A percentile compares a stretch with the other conserved stretches of the same genome.
Evolutionary conservation across 257 asterid genomes (phyloP).

Genomic region (Salvia splendens): DNA sequence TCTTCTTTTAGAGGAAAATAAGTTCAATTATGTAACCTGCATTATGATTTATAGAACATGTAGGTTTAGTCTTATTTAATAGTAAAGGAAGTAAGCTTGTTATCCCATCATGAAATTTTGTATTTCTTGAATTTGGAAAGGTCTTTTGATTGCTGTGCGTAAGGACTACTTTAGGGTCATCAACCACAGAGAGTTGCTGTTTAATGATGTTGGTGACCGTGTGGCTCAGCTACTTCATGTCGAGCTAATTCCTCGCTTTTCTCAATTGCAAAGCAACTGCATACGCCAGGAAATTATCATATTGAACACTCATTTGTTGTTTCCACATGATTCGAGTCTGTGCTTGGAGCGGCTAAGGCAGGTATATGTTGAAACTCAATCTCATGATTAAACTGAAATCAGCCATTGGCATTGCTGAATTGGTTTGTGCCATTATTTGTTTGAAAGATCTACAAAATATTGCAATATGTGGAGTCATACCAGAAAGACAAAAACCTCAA

Average conservation of each 20-base stretch:
- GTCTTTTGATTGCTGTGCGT: conserved; percentile 87
- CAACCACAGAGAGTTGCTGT: conserved; percentile 75
- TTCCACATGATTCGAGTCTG: conserved; percentile 89
- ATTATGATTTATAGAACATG: not conserved
- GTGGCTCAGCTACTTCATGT: conserved; percentile 95
- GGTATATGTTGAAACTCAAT: conserved; percentile 41
- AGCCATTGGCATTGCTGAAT: conserved; percentile 5
- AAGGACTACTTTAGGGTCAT: conserved; percentile 83
- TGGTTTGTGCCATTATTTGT: conserved; percentile 20
- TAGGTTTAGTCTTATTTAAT: not conserved
- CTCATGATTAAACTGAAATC: not conserved
- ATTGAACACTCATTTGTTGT: conserved; percentile 86
- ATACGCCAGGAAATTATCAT: conserved; percentile 85
- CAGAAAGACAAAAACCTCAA: conserved; percentile 82
- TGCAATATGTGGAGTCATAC: conserved; percentile 79
- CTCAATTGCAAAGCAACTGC: conserved; percentile 52
- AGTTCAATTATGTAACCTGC: not conserved
- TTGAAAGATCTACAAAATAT: conserved; percentile 79
- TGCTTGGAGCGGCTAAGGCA: conserved; percentile 92
- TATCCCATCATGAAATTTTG: conserved; percentile 11
- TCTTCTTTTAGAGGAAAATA: not conserved
- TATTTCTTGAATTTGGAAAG: conserved; percentile 40
- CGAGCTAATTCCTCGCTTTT: conserved; percentile 63
- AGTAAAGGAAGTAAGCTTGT: not conserved
- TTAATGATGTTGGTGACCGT: conserved; percentile 97